Percentiles rank a stretch among this genome's conserved stretches.
These are phyloP conservation scores for Mycosphaerella arachidis DNA, from an alignment of 2,329 filamentous ascomycete genomes.

Conservation along the genomic window DNA sequence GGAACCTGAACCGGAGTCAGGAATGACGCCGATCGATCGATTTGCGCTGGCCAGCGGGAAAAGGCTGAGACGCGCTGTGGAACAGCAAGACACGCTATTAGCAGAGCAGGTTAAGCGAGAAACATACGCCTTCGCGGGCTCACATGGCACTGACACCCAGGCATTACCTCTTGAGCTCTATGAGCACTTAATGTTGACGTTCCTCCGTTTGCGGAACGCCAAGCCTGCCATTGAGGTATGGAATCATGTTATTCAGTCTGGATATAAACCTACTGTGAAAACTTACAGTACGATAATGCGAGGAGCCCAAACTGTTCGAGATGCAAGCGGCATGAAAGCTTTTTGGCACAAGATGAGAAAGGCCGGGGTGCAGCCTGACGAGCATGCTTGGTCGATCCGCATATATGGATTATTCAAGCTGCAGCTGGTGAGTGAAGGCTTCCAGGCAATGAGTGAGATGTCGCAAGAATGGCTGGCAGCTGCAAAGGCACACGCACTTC, in stretches of 20 bases:
- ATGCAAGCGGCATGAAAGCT: conserved; percentile 56
- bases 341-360: conserved; percentile 63
- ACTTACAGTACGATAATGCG: conserved; percentile 72
- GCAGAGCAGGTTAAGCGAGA: conserved; percentile 8
- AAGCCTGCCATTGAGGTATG: conserved; percentile 50
- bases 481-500: conserved; percentile 20
- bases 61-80: conserved; percentile 9
- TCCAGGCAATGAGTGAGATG: conserved; percentile 65
- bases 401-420: conserved; percentile 60
- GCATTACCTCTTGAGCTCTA: conserved; percentile 28
- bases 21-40: conserved; percentile 4
- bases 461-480: conserved; percentile 52
- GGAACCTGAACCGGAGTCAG: neutral
- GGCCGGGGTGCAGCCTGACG: conserved; percentile 59
- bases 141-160: conserved; percentile 3
- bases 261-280: conserved; percentile 55
- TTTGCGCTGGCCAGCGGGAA: conserved; percentile 9
- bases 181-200: conserved; percentile 45
- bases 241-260: conserved; percentile 53
- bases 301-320: conserved; percentile 60
- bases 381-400: conserved; percentile 63
- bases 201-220: conserved; percentile 42
- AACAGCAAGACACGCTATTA: conserved; percentile 3
- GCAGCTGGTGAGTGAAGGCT: conserved; percentile 45
- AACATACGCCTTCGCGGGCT: conserved; percentile 4